phyloP scores from a whole-genome alignment of 2,329 filamentous ascomycete species.

The Ophidiomyces ophidiicola region DNA sequence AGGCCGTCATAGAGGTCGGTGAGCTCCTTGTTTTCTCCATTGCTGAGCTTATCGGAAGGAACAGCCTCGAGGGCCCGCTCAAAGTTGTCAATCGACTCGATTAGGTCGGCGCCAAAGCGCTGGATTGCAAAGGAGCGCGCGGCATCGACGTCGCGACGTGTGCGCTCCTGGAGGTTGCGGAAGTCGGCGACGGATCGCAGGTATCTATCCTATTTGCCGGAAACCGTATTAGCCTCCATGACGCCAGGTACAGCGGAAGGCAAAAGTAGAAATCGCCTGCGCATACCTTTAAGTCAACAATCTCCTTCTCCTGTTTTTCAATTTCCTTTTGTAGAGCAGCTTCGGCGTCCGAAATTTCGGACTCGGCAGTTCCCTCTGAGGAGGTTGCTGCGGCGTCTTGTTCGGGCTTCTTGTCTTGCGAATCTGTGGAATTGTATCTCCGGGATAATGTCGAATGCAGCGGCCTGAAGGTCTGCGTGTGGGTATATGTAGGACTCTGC shows the following conservation, averaged over 20 bases:
- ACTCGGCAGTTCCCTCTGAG: constrained; percentile 28
- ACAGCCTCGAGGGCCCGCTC: constrained; percentile 81
- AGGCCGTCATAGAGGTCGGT: constrained; percentile 73
- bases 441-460: constrained; percentile 25
- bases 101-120: constrained; percentile 82
- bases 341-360: constrained; percentile 26
- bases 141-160: constrained; percentile 73
- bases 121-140: constrained; percentile 91
- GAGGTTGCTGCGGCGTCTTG: constrained; percentile 31
- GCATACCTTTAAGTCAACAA: constrained; percentile 71
- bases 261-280: constrained; percentile 3
- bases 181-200: constrained; percentile 90
- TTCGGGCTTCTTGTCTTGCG: constrained; percentile 22
- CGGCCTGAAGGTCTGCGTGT: constrained; percentile 20
- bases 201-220: constrained; percentile 64
- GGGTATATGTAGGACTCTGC: constrained; percentile 25
- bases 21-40: constrained; percentile 56
- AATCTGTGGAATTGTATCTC: constrained; percentile 36
- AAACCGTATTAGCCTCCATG: not conserved
- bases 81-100: constrained; percentile 93
- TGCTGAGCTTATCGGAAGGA: constrained; percentile 57
- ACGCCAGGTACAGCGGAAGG: not conserved
- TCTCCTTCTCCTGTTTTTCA: constrained; percentile 59
- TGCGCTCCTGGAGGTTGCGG: constrained; percentile 94
- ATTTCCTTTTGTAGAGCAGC: constrained; percentile 51